Evolutionary conservation across 2,329 filamentous ascomycete species (phyloP).

Genomic region (Aspergillus floridensis): DNA sequence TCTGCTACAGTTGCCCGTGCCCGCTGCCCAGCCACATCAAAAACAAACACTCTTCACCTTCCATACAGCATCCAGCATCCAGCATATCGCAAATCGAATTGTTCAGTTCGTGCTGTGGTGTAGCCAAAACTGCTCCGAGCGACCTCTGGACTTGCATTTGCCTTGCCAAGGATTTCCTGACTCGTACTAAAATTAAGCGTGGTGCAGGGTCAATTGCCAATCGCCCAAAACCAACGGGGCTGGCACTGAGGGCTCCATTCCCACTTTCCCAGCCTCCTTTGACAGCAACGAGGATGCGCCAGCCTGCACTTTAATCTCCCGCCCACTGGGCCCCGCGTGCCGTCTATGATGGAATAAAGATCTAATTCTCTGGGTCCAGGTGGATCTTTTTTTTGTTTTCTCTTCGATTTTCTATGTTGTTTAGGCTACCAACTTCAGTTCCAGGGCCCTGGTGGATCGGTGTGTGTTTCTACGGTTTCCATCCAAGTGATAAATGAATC

Average conservation of each 20-base stretch:
- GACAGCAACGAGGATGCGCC: slow-evolving; percentile 18
- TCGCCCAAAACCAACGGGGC: slow-evolving; percentile 17
- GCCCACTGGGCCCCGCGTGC: slow-evolving; percentile 14
- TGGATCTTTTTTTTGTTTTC: neutral
- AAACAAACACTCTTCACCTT: no score
- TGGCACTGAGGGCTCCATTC: slow-evolving; percentile 9
- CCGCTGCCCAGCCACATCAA: neutral
- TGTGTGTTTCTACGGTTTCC: neutral
- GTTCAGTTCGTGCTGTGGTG: neutral
- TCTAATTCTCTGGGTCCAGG: neutral
- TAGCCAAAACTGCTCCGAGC: neutral
- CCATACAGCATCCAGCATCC: no score
- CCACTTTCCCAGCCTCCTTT: slow-evolving; percentile 22
- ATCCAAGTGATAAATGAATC: slow-evolving; percentile 8
- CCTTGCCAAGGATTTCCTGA: neutral
- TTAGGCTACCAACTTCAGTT: neutral
- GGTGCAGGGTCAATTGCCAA: slow-evolving; percentile 2
- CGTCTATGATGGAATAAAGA: slow-evolving; percentile 18
- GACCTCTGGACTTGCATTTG: neutral
- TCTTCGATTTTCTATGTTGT: neutral
- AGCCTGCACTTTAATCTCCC: slow-evolving; percentile 17
- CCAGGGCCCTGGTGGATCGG: neutral
- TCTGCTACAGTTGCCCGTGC: neutral
- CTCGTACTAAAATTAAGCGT: neutral
- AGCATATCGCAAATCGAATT: no score